Evolutionary conservation across 2,329 filamentous ascomycete species (phyloP), one percentile per base, ranked within the genome.

Genomic region (Clarireedia hainanense): DNA sequence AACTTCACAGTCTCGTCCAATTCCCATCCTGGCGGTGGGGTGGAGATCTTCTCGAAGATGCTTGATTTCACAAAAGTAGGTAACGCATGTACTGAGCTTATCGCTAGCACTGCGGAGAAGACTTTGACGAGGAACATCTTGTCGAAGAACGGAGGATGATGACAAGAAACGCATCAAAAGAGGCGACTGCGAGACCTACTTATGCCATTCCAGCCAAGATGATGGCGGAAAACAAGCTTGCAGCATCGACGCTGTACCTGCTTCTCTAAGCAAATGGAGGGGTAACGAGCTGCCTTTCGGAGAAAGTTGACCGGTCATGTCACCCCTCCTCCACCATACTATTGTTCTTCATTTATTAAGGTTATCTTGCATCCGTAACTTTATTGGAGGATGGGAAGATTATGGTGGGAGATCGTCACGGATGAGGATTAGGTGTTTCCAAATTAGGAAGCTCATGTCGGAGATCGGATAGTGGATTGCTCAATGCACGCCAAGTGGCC

Each of bases 1-100:
- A 68, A 36, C 14, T 50, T 52, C 6, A 54, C 47, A 36, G 27
- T 55, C 17, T 61, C 58, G 57, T 65, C 61, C 45, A 57, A 51
- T 6, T 40, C 46, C 66, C 66, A 68, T 37, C 65, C 66, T 23
- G 47, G 47, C 20, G 66, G 66, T 37, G 65, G 61, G 26, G 52
- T 55, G 17, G 50, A 27, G 7, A 67, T 47, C 26, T 61, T 61
- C 60, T 68, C 64, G 24, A 58, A 55, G 37, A 66, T 36, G 39
- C 58, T 64, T 23, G 57, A 62, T 40, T 65, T 61, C 6, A 23
- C 27, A 3, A 34, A 50, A 4, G 48, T 56, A 20, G 53, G 53
- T 39, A 52, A 52, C 42, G 53, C 53, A 34, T 30, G 48, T 24
- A 56, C 53, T 39, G 53, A 27, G 23, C 39, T 27, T 17, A 40